phyloP scores from a whole-genome alignment of 495 filamentous ascomycete genomes.

The Astrothelium macrocarpum region DNA sequence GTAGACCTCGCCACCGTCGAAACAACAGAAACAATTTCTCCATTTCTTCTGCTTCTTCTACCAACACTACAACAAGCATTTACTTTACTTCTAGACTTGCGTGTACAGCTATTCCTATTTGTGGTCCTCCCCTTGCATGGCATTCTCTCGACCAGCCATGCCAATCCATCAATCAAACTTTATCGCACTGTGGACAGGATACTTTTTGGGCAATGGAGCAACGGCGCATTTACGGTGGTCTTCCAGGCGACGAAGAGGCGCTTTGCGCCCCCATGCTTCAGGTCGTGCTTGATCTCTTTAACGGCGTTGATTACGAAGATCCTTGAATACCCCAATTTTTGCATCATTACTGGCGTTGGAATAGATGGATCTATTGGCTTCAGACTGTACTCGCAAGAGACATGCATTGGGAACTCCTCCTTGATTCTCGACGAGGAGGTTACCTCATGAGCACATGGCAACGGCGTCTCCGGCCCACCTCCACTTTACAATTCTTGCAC shows the following conservation, averaged over 20 bases:
- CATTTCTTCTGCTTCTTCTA: constrained; percentile 14
- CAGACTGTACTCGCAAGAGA: neutral
- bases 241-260: constrained; percentile 24
- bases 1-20: constrained; percentile 26
- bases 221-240: constrained; percentile 26
- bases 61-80: constrained; percentile 9
- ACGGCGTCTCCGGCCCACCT: constrained; percentile 3
- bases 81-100: constrained; percentile 8
- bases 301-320: constrained; percentile 31
- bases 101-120: constrained; percentile 12
- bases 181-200: neutral
- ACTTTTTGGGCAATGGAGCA: constrained; percentile 3
- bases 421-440: neutral
- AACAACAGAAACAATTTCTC: constrained; percentile 16
- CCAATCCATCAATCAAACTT: constrained; percentile 10
- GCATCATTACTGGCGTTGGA: neutral
- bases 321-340: constrained; percentile 11
- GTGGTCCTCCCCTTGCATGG: constrained; percentile 13
- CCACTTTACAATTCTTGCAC: neutral
- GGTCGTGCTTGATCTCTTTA: constrained; percentile 32
- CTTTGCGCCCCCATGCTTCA: constrained; percentile 30
- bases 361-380: neutral
- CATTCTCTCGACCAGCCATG: constrained; percentile 21
- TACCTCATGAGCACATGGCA: neutral
- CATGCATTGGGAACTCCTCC: neutral